phyloP scores from a whole-genome alignment of 345 rosid species.

The Brassica juncea region DNA sequence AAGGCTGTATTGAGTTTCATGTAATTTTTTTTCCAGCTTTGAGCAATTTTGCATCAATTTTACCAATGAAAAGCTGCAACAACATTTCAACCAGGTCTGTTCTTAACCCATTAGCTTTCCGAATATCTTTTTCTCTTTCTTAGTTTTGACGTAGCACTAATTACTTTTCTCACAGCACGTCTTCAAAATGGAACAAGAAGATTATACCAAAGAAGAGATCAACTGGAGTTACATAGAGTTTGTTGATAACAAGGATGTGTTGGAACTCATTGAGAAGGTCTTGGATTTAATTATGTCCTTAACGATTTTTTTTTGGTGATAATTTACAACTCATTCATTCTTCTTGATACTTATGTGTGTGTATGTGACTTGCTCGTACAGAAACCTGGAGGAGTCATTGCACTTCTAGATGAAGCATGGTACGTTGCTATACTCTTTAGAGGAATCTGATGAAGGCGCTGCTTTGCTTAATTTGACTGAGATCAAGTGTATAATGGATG shows the following conservation, averaged over 20 bases:
- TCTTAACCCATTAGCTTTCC: constrained; percentile 10
- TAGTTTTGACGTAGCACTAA: constrained; percentile 22
- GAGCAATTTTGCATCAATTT: constrained; percentile 99
- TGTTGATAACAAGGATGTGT: constrained; percentile 98
- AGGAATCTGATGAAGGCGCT: background rate
- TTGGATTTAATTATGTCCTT: background rate
- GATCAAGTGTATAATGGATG: constrained; percentile 22
- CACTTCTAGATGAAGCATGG: constrained; percentile 99
- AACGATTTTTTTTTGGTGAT: background rate
- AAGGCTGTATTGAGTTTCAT: constrained; percentile 32
- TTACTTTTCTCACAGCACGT: constrained; percentile 71
- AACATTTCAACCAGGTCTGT: constrained; percentile 97
- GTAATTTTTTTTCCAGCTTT: constrained; percentile 53
- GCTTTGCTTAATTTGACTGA: constrained; percentile 1
- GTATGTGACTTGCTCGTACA: constrained; percentile 45
- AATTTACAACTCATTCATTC: background rate
- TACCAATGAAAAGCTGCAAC: constrained; percentile 98
- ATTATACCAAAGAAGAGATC: constrained; percentile 96
- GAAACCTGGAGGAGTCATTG: constrained; percentile 99
- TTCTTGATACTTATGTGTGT: constrained; percentile 19
- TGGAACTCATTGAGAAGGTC: constrained; percentile 98
- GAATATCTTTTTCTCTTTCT: background rate
- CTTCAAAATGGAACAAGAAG: constrained; percentile 99
- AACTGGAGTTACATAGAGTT: constrained; percentile 99
- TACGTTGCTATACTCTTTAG: constrained; percentile 44